phyloP scores from a whole-genome alignment of 2,329 filamentous ascomycete genomes.

The Thermothelomyces thermophilus region DNA sequence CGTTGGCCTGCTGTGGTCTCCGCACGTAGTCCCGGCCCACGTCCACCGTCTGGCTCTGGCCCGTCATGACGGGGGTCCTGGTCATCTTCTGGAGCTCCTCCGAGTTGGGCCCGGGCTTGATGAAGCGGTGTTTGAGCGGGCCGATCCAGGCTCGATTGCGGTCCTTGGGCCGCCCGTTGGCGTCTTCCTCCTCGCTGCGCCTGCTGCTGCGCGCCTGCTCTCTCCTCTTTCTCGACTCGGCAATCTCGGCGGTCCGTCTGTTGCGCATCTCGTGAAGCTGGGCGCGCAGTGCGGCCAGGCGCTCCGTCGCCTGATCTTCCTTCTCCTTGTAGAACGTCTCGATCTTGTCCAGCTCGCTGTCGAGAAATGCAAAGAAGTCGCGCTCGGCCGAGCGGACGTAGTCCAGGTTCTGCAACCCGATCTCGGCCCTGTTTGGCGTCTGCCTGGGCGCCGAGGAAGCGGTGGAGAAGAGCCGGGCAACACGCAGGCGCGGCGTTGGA shows the following conservation, averaged over 20 bases:
- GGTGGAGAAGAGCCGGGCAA: conserved; percentile 38
- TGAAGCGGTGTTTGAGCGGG: conserved; percentile 48
- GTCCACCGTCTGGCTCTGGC: conserved; percentile 25
- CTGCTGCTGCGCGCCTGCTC: conserved; percentile 26
- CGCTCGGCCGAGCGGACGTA: conserved; percentile 62
- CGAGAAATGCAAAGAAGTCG: conserved; percentile 84
- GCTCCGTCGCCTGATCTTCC: conserved; percentile 73
- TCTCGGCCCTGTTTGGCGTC: conserved; percentile 36
- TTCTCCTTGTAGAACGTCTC: conserved; percentile 84
- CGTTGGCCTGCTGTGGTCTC: conserved; percentile 41
- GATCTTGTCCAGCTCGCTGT: conserved; percentile 82
- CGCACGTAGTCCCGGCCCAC: conserved; percentile 45
- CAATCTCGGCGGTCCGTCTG: conserved; percentile 66
- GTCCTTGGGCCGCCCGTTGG: conserved; percentile 24
- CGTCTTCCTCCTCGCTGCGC: conserved; percentile 23
- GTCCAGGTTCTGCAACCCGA: conserved; percentile 39
- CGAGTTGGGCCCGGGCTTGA: conserved; percentile 54
- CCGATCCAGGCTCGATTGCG: conserved; percentile 39
- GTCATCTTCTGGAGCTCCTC: conserved; percentile 52
- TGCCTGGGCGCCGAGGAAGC: conserved; percentile 30
- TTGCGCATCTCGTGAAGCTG: conserved; percentile 94
- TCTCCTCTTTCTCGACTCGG: conserved; percentile 35
- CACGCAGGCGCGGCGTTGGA: conserved; percentile 26
- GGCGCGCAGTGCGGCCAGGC: conserved; percentile 64
- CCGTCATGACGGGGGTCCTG: conserved; percentile 39